Evolutionary conservation across 2,329 filamentous ascomycete species (phyloP).

Genomic region (Stachybotrys chlorohalonatus): DNA sequence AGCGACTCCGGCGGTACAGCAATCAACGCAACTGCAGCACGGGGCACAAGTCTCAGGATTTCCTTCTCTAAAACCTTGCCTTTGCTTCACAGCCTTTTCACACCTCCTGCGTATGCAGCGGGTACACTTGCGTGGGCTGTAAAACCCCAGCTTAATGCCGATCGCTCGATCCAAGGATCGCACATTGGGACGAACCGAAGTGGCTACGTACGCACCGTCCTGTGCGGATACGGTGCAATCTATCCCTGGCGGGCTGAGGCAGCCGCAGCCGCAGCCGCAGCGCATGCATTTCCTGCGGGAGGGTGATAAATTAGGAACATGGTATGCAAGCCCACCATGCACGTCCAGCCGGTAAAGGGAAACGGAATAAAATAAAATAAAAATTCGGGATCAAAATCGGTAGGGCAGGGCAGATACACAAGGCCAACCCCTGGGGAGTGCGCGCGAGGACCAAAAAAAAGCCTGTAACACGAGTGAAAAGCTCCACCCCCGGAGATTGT

Average conservation of each 20-base stretch:
- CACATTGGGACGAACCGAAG: no score
- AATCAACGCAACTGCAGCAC: no score
- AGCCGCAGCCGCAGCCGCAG: neutral
- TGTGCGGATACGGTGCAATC: no score
- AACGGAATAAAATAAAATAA: neutral
- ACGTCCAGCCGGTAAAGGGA: neutral
- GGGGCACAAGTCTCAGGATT: no score
- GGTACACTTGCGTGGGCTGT: no score
- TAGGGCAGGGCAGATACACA: neutral
- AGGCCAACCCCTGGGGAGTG: neutral
- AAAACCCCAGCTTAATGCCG: no score
- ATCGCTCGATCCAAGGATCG: no score
- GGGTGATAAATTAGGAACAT: neutral
- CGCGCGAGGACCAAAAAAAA: neutral
- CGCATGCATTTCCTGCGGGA: neutral
- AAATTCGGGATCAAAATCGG: neutral
- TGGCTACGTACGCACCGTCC: no score
- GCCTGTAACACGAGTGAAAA: neutral
- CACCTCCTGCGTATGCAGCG: no score
- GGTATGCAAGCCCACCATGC: neutral
- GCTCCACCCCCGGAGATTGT: constrained; percentile 1
- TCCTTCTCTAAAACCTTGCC: no score
- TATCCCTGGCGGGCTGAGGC: neutral
- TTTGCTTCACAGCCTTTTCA: no score
- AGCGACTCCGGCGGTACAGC: no score